Conservation (phyloP, 2,329 filamentous ascomycete species). For the Cryoendolithus antarcticus region DNA sequence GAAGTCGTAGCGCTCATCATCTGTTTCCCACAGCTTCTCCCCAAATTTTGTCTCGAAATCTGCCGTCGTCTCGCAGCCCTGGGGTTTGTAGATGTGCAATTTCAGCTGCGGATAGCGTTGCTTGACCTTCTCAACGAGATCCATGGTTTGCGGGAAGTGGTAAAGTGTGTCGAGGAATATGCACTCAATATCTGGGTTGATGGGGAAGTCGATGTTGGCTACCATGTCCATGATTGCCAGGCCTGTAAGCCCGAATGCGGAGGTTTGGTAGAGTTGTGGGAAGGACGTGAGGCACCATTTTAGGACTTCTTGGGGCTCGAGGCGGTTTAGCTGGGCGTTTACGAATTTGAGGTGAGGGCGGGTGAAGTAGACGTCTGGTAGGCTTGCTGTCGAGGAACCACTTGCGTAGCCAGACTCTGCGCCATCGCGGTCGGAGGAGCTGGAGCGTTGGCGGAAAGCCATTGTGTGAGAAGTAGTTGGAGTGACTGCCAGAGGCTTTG, state of each 20-base stretch:
- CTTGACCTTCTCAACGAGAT: conserved; percentile 53
- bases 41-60: conserved; percentile 80
- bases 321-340: conserved; percentile 76
- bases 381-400: conserved; percentile 48
- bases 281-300: conserved; percentile 86
- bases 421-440: conserved; percentile 26
- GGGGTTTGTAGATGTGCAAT: conserved; percentile 83
- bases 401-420: conserved; percentile 76
- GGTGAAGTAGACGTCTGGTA: conserved; percentile 74
- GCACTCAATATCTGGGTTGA: conserved; percentile 39
- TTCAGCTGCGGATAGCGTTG: conserved; percentile 64
- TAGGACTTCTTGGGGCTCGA: conserved; percentile 81
- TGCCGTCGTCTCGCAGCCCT: conserved; percentile 55
- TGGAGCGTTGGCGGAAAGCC: conserved; percentile 14
- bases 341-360: conserved; percentile 79
- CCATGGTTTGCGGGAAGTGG: conserved; percentile 39
- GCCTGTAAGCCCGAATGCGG: conserved; percentile 39
- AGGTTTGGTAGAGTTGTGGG: conserved; percentile 60
- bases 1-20: conserved; percentile 89
- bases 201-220: conserved; percentile 55
- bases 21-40: conserved; percentile 68
- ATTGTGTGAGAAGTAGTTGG: conserved; percentile 8
- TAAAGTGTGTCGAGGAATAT: conserved; percentile 44
- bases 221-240: conserved; percentile 52
- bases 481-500: background rate